These are phyloP conservation scores for Cutaneotrichosporon cavernicola DNA, from an alignment of 1,284 basidiomycete species.

Conservation along the genomic window DNA sequence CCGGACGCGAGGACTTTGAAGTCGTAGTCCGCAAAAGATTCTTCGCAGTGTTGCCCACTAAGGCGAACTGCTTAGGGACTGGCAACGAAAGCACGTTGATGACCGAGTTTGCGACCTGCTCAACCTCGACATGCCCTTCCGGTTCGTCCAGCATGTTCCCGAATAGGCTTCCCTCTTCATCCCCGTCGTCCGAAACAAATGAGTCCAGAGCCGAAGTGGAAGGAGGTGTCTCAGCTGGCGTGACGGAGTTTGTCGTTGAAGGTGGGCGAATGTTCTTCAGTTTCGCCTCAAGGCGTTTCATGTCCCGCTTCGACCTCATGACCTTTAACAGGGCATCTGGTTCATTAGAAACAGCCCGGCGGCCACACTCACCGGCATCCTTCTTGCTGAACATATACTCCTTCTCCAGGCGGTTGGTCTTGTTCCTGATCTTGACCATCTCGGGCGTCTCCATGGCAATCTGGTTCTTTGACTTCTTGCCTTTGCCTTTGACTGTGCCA, in stretches of 20 bases:
- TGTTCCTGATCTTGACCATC: conserved; percentile 58
- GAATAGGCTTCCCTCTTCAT: conserved; percentile 67
- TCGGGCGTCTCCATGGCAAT: conserved; percentile 51
- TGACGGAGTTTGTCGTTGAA: neutral
- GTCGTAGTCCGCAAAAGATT: conserved; percentile 34
- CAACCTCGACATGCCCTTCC: conserved; percentile 51
- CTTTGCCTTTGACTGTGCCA: conserved; percentile 31
- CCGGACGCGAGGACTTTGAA: conserved; percentile 64
- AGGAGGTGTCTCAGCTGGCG: neutral
- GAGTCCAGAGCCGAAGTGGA: neutral
- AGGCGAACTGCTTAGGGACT: conserved; percentile 74
- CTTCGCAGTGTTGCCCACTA: conserved; percentile 41
- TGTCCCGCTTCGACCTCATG: conserved; percentile 61
- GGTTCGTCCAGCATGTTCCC: conserved; percentile 72
- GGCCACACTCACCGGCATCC: conserved; percentile 57
- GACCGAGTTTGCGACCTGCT: conserved; percentile 56
- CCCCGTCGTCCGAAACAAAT: conserved; percentile 34
- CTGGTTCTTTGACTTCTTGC: conserved; percentile 45
- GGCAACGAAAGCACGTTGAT: conserved; percentile 71
- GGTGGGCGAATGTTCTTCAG: conserved; percentile 19
- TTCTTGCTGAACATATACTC: conserved; percentile 74
- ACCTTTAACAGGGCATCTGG: conserved; percentile 61
- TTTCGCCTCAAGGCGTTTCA: conserved; percentile 58
- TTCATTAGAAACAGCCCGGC: neutral
- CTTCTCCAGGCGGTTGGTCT: conserved; percentile 60